These are phyloP conservation scores for Luffa aegyptiaca DNA, from an alignment of 306 rosid genomes.

Conservation along the genomic window DNA sequence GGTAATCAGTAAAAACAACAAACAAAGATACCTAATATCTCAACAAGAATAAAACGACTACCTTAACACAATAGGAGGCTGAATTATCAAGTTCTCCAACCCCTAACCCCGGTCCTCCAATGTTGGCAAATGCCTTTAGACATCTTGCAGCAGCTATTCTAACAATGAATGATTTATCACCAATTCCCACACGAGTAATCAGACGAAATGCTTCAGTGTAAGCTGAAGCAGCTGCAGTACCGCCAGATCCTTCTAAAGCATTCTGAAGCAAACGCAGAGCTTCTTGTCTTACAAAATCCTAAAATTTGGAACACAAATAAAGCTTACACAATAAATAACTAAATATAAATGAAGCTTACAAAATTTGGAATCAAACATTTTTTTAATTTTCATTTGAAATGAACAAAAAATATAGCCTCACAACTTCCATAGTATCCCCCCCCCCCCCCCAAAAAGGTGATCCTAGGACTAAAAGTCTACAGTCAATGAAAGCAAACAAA, in stretches of 20 bases:
- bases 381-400: neutral
- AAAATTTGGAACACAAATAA: neutral
- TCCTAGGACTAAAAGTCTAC: neutral
- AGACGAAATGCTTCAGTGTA: constrained; percentile 86
- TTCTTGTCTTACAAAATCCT: constrained; percentile 77
- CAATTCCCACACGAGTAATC: constrained; percentile 60
- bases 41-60: constrained; percentile 24
- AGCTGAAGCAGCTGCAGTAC: constrained; percentile 75
- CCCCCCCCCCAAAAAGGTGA: neutral
- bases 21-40: constrained; percentile 4
- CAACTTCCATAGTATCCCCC: neutral
- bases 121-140: constrained; percentile 73
- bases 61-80: constrained; percentile 85
- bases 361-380: neutral
- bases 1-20: constrained; percentile 16
- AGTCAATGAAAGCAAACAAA: neutral
- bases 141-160: constrained; percentile 98
- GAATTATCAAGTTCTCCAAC: constrained; percentile 81
- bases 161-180: constrained; percentile 85
- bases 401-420: neutral
- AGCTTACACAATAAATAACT: neutral
- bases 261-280: constrained; percentile 78
- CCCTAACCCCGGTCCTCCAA: constrained; percentile 94
- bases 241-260: constrained; percentile 93
- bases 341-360: neutral